Evolutionary conservation across 495 filamentous ascomycete genomes (phyloP).

Genomic region (Annulohypoxylon bovei): DNA sequence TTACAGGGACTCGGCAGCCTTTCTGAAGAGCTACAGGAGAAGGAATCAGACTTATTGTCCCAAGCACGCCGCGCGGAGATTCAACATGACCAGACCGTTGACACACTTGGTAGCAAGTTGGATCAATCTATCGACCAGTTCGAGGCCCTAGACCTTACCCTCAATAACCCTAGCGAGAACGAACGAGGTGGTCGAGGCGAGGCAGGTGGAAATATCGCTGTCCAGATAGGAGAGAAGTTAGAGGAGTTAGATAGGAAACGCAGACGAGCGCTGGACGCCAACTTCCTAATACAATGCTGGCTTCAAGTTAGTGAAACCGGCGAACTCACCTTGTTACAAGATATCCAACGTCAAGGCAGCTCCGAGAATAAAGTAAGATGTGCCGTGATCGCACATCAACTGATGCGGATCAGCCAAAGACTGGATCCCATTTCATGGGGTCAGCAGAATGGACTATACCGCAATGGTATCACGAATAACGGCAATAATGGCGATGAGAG

Average conservation of each 20-base stretch:
- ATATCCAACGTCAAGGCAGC: slow-evolving; percentile 78
- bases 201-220: slow-evolving; percentile 80
- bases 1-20: slow-evolving; percentile 80
- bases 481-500: slow-evolving; percentile 53
- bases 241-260: slow-evolving; percentile 95
- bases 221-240: slow-evolving; percentile 92
- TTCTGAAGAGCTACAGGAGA: slow-evolving; percentile 83
- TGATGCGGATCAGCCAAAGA: slow-evolving; percentile 86
- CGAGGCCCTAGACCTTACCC: slow-evolving; percentile 82
- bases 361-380: slow-evolving; percentile 88
- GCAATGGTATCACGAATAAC: slow-evolving; percentile 66
- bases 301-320: slow-evolving; percentile 88
- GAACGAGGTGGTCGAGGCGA: slow-evolving; percentile 64
- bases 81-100: slow-evolving; percentile 89
- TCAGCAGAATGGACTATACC: slow-evolving; percentile 61
- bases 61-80: slow-evolving; percentile 90
- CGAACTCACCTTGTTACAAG: slow-evolving; percentile 80
- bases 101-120: slow-evolving; percentile 83
- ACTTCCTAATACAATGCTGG: slow-evolving; percentile 96
- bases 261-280: slow-evolving; percentile 88
- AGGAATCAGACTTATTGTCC: slow-evolving; percentile 88
- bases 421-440: slow-evolving; percentile 79
- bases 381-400: slow-evolving; percentile 87
- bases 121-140: slow-evolving; percentile 91
- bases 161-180: slow-evolving; percentile 64